Conservation (phyloP, 2,329 filamentous ascomycete species). For the Alternaria gansuensis region DNA sequence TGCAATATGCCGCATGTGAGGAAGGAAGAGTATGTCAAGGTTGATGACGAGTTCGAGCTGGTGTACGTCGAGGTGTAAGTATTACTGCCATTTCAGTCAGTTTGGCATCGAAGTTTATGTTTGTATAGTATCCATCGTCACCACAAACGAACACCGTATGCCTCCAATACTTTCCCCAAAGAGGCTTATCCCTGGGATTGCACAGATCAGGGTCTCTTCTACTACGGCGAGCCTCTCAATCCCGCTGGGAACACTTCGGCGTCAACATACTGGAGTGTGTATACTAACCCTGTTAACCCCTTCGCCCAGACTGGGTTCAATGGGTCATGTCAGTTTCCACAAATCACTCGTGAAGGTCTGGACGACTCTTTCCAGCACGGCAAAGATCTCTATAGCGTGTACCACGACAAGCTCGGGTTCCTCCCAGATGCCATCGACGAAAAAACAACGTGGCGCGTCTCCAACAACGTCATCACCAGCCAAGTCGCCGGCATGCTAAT, state of each 20-base stretch:
- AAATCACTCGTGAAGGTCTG: conserved; percentile 76
- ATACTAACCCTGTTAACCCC: conserved; percentile 70
- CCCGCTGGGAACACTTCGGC: conserved; percentile 60
- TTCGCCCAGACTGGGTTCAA: conserved; percentile 72
- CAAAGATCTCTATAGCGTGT: conserved; percentile 78
- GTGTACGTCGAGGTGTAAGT: conserved; percentile 77
- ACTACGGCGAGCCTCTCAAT: conserved; percentile 69
- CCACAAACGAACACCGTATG: conserved; percentile 85
- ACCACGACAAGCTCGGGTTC: conserved; percentile 73
- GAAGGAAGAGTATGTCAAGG: conserved; percentile 67
- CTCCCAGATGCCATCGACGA: conserved; percentile 62
- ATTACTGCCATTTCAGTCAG: background rate
- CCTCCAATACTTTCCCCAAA: conserved; percentile 76
- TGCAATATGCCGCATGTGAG: conserved; percentile 92
- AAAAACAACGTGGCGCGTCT: conserved; percentile 73
- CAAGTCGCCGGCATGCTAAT: conserved; percentile 81
- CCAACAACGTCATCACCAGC: conserved; percentile 82
- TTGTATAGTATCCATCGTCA: conserved; percentile 71
- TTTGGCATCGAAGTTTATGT: background rate
- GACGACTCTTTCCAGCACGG: conserved; percentile 80
- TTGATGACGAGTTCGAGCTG: conserved; percentile 67
- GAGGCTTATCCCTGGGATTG: conserved; percentile 80
- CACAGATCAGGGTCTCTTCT: conserved; percentile 73
- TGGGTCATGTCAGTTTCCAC: conserved; percentile 81
- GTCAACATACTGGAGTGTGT: conserved; percentile 71